phyloP scores from a whole-genome alignment of 1,139 yeast species.

The Magnusiomyces sp. region DNA sequence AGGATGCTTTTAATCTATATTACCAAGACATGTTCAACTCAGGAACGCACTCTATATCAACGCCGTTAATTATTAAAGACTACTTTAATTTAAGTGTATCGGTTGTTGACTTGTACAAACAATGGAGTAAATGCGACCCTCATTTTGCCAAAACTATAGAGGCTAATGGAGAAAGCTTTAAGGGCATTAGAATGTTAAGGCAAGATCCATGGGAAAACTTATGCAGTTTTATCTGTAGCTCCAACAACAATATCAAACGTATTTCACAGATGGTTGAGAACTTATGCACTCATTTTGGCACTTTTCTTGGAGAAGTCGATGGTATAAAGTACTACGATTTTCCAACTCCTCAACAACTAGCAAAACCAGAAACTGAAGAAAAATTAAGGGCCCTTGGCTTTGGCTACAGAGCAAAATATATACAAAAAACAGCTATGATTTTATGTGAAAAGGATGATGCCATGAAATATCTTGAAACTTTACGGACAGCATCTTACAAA shows the following conservation, averaged over 20 bases:
- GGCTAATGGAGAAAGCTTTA: slow-evolving; percentile 30
- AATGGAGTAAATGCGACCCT: slow-evolving; percentile 56
- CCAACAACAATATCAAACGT: slow-evolving; percentile 91
- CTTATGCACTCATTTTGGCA: slow-evolving; percentile 66
- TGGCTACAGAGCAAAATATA: slow-evolving; percentile 89
- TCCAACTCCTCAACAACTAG: slow-evolving; percentile 53
- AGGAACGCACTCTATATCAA: slow-evolving; percentile 11
- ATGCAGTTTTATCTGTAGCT: slow-evolving; percentile 83
- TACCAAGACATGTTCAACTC: slow-evolving; percentile 25
- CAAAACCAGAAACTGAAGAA: slow-evolving; percentile 37
- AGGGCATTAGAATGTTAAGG: slow-evolving; percentile 73
- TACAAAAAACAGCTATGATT: slow-evolving; percentile 52
- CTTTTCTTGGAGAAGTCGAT: slow-evolving; percentile 45
- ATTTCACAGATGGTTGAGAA: slow-evolving; percentile 89
- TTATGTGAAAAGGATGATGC: slow-evolving; percentile 1
- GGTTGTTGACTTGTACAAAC: slow-evolving; percentile 43
- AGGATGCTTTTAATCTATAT: slow-evolving; percentile 27
- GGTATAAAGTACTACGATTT: slow-evolving; percentile 61
- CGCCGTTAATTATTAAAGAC: slow-evolving; percentile 45
- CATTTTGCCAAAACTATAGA: slow-evolving; percentile 32
- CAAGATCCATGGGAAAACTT: slow-evolving; percentile 98
- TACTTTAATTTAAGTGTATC: slow-evolving; percentile 62
- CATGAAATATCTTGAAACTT: slow-evolving; percentile 23
- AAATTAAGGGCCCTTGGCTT: slow-evolving; percentile 56
- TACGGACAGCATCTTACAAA: slow-evolving; percentile 43